Percentiles rank a stretch among this genome's conserved stretches.
Evolutionary conservation across 805 yeast genomes (phyloP).

Genomic region (Spathaspora hagerdaliae): DNA sequence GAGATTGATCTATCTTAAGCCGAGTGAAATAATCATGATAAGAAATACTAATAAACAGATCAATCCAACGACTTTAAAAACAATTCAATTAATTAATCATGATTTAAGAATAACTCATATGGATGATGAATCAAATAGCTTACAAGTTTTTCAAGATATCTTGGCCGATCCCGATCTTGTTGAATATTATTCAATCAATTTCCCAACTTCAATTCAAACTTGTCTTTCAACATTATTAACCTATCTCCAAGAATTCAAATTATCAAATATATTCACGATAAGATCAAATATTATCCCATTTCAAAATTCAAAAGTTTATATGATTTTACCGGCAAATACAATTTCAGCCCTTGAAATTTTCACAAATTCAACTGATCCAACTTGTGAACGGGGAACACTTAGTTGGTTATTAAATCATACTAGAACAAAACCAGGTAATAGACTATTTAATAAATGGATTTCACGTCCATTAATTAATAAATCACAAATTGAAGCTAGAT

Average conservation of each 20-base stretch:
- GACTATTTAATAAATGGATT: slow-evolving; percentile 70
- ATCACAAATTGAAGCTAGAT: slow-evolving; percentile 54
- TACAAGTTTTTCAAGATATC: not conserved
- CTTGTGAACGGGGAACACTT: slow-evolving; percentile 60
- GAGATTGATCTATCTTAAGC: slow-evolving; percentile 67
- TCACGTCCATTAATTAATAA: slow-evolving; percentile 61
- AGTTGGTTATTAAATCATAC: slow-evolving; percentile 82
- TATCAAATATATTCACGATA: slow-evolving; percentile 54
- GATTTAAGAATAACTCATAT: slow-evolving; percentile 8
- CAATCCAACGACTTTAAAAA: slow-evolving; percentile 14
- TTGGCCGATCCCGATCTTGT: slow-evolving; percentile 9
- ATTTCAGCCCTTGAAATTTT: slow-evolving; percentile 73
- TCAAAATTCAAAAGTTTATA: slow-evolving; percentile 42
- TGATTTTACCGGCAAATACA: slow-evolving; percentile 61
- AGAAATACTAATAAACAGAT: slow-evolving; percentile 22
- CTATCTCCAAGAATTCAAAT: slow-evolving; percentile 61
- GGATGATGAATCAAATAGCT: not conserved
- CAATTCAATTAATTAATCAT: slow-evolving; percentile 5
- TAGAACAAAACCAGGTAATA: slow-evolving; percentile 67
- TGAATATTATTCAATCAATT: slow-evolving; percentile 22
- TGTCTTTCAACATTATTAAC: slow-evolving; percentile 45
- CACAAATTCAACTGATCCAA: slow-evolving; percentile 52
- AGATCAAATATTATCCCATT: slow-evolving; percentile 51
- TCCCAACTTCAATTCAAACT: slow-evolving; percentile 17
- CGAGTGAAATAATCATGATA: slow-evolving; percentile 64